Evolutionary conservation across 257 asterid genomes (phyloP).

Genomic region (Solanum boliviense): DNA sequence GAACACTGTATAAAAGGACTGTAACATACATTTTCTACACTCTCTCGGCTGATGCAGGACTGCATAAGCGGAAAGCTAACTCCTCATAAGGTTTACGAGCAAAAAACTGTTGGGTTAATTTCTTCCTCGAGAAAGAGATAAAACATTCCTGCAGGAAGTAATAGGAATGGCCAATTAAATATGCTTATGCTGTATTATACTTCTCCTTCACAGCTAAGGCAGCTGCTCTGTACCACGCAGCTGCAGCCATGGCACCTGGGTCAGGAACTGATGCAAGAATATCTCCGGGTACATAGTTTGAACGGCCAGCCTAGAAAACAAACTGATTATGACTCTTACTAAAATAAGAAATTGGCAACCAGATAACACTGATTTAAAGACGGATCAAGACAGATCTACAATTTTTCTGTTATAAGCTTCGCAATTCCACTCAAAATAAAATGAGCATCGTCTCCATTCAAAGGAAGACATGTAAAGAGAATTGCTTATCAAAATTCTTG

Average conservation of each 20-base stretch:
- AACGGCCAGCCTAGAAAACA: constrained; percentile 87
- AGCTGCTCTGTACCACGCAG: constrained; percentile 81
- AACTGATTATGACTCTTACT: not conserved
- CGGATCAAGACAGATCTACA: not conserved
- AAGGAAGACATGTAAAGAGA: not conserved
- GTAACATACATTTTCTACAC: constrained; percentile 2
- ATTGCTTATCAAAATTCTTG: not conserved
- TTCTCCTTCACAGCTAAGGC: constrained; percentile 54
- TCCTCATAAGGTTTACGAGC: not conserved
- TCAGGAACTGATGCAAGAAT: constrained; percentile 75
- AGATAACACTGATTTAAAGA: not conserved
- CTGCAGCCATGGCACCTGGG: constrained; percentile 98
- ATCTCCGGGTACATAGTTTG: constrained; percentile 68
- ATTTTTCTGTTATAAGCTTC: not conserved
- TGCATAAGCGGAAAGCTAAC: constrained; percentile 30
- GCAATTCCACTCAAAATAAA: not conserved
- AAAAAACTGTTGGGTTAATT: not conserved
- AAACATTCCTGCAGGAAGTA: constrained; percentile 11
- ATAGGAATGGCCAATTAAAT: not conserved
- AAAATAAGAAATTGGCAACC: not conserved
- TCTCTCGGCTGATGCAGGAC: constrained; percentile 6
- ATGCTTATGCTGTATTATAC: constrained; percentile 14
- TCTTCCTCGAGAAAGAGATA: constrained; percentile 2
- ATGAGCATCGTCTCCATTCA: not conserved
- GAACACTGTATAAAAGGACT: not conserved